Conservation (phyloP, 1,139 yeast genomes). For the Geotrichum carabidarum region DNA sequence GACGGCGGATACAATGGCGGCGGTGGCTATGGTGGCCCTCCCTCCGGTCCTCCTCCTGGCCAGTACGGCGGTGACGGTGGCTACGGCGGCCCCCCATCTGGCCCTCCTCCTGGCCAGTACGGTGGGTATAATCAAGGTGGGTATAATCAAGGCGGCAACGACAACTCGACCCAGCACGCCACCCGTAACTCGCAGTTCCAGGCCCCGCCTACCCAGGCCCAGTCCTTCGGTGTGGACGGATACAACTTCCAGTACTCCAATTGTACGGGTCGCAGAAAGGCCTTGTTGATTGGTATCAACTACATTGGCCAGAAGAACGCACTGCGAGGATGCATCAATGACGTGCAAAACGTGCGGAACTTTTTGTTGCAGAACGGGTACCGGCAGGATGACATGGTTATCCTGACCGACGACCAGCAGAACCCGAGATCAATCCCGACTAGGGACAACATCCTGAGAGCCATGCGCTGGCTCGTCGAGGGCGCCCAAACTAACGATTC, state of each 20-base stretch:
- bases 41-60: slow-evolving; percentile 27
- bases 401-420: slow-evolving; percentile 69
- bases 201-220: slow-evolving; percentile 38
- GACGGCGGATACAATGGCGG: slow-evolving; percentile 1
- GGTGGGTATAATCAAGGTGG: background rate
- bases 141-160: background rate
- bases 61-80: slow-evolving; percentile 24
- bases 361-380: slow-evolving; percentile 57
- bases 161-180: slow-evolving; percentile 25
- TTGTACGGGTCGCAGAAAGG: slow-evolving; percentile 74
- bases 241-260: slow-evolving; percentile 62
- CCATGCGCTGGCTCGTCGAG: slow-evolving; percentile 84
- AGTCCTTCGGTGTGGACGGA: slow-evolving; percentile 37
- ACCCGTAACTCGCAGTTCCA: slow-evolving; percentile 27
- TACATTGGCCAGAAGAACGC: slow-evolving; percentile 69
- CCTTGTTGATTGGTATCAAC: slow-evolving; percentile 80
- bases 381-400: slow-evolving; percentile 70
- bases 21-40: slow-evolving; percentile 21
- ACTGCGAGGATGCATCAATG: slow-evolving; percentile 80
- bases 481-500: slow-evolving; percentile 76
- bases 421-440: slow-evolving; percentile 68
- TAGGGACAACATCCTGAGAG: slow-evolving; percentile 69
- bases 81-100: slow-evolving; percentile 22
- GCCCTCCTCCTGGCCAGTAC: slow-evolving; percentile 15
- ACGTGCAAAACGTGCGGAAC: slow-evolving; percentile 38